Conservation (phyloP, 352 stramenopile genomes). For the Globisporangium barbulae region DNA sequence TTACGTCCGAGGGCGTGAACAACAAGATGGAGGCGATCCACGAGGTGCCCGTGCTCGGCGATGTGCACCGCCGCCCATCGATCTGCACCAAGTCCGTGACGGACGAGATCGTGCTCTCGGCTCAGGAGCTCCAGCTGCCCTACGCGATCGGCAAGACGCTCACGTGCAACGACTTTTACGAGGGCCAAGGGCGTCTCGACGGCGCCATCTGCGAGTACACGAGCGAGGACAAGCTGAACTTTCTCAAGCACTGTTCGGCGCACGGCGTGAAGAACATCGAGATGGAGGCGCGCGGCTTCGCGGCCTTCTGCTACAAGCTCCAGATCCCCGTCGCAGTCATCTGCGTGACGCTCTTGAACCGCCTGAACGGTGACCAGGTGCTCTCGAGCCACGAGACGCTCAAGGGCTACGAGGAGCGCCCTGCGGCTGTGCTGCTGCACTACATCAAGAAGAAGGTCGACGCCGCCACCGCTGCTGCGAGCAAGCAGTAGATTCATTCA, state of each 20-base stretch:
- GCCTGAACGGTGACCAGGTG: conserved; percentile 75
- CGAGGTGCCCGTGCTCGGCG: conserved; percentile 60
- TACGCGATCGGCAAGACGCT: conserved; percentile 78
- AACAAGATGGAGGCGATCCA: conserved; percentile 69
- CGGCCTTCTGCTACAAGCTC: conserved; percentile 74
- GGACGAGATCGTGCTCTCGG: conserved; percentile 46
- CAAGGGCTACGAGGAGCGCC: conserved; percentile 59
- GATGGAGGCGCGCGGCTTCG: conserved; percentile 77
- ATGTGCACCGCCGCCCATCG: conserved; percentile 44
- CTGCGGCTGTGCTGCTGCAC: conserved; percentile 55
- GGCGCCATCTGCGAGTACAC: conserved; percentile 81
- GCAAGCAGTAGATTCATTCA: conserved; percentile 7
- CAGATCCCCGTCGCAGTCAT: conserved; percentile 70
- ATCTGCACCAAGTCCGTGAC: conserved; percentile 54
- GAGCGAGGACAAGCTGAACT: conserved; percentile 72
- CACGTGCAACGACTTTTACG: conserved; percentile 85
- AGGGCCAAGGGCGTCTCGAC: conserved; percentile 78
- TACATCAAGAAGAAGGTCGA: conserved; percentile 71
- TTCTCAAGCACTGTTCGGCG: conserved; percentile 49
- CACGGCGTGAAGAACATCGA: conserved; percentile 81
- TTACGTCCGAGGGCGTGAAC: conserved; percentile 83
- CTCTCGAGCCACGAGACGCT: conserved; percentile 56
- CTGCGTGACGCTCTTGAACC: conserved; percentile 78
- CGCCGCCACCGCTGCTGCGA: neutral
- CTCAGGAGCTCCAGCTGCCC: conserved; percentile 47